Evolutionary conservation across 23 red algal species (phyloP).

Genomic region (Porphyridium purpureum): DNA sequence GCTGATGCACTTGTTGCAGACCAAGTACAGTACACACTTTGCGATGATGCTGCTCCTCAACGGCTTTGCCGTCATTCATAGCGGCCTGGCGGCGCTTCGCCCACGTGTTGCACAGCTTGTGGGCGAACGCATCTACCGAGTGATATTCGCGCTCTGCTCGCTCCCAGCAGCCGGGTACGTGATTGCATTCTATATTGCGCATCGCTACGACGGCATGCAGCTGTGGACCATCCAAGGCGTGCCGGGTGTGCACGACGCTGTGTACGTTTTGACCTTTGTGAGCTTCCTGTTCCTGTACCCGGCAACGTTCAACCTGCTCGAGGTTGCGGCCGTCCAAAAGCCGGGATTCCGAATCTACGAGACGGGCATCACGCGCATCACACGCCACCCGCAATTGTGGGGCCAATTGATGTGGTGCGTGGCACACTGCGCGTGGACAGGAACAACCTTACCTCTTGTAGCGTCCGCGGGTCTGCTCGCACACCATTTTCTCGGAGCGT

Average conservation of each 20-base stretch:
- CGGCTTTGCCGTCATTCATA: constrained; percentile 56
- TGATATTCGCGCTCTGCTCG: constrained; percentile 53
- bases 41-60: constrained; percentile 9
- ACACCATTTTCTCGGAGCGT: constrained; percentile 75
- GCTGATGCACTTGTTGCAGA: not conserved
- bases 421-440: constrained; percentile 78
- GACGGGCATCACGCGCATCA: constrained; percentile 72
- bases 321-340: constrained; percentile 62
- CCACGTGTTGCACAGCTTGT: constrained; percentile 11
- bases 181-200: constrained; percentile 73
- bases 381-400: constrained; percentile 86
- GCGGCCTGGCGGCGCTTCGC: constrained; percentile 71
- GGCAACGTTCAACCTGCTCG: constrained; percentile 73
- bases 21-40: constrained; percentile 13
- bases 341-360: constrained; percentile 80
- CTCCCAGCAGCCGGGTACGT: constrained; percentile 36
- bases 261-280: constrained; percentile 33
- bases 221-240: constrained; percentile 57
- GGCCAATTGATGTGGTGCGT: constrained; percentile 97
- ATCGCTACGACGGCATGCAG: constrained; percentile 69
- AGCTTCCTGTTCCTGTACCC: constrained; percentile 92
- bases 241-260: constrained; percentile 38
- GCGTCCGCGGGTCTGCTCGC: constrained; percentile 43
- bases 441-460: constrained; percentile 55
- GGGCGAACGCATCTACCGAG: constrained; percentile 83